Evolutionary conservation across 345 rosid genomes (phyloP), one percentile per base, ranked within the genome.

Genomic region (Cochlearia excelsa): DNA sequence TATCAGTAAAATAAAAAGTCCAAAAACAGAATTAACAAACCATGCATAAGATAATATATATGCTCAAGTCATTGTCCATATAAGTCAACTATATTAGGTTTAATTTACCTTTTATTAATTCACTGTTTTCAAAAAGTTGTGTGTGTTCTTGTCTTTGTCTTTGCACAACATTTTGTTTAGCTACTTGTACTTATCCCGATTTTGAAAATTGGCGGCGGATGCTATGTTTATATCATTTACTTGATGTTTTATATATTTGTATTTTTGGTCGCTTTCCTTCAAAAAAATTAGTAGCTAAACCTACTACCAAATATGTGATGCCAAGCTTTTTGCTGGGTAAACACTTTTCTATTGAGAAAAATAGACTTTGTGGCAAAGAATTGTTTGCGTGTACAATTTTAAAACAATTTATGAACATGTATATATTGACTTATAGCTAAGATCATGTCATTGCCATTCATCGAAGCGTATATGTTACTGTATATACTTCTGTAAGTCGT

Each of bases 101-200:
- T 23, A 6, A 40, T 4, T 56, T 30, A 31, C 35, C 43, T 41
- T 47, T 65, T 40, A 0, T 28, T 8, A 29, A 26, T 49, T 16
- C 9, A 40, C 37, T n/a, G 5, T 44, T 51, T 51, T 35, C 42
- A 37, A 30, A 49, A 45, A 29, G 48, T 57, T 49, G 46, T 16
- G 33, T 39, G 23, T 16, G 23, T 8, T 31, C 30, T 8, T 41
- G 41, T 6, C 44, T 46, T 7, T 50, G 64, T 41, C 63, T 30
- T 57, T 30, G 43, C 57, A 26, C 37, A 48, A 42, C 26, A 29
- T 16, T 9, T 8, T 50, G 23, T 16, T 55, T 41, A 41, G 23
- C 65, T 66, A 50, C 52, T 57, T 67, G 54, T 52, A 59, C 66
- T 59, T 67, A 59, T 54, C 66, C 28, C 52, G 66, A 52, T 52